Percentiles rank a stretch among this genome's conserved stretches.
These are phyloP conservation scores for Pythium phragmiticola DNA, from an alignment of 352 stramenopile genomes.

Conservation along the genomic window DNA sequence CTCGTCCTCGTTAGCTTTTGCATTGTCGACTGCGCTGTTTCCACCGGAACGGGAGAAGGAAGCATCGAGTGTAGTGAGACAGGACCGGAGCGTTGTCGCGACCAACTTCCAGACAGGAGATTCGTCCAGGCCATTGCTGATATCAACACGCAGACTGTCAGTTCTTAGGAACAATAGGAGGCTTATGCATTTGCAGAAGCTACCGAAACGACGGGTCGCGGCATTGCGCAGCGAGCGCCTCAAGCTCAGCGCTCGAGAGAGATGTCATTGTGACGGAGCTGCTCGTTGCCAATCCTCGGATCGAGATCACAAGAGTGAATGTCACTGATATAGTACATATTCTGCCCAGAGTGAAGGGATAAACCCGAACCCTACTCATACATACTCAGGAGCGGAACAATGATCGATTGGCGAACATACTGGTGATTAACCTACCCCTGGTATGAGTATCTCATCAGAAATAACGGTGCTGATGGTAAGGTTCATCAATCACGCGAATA, in stretches of 20 bases:
- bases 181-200: not conserved
- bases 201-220: conserved; percentile 52
- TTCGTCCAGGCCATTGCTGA: conserved; percentile 20
- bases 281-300: conserved; percentile 22
- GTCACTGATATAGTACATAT: conserved; percentile 16
- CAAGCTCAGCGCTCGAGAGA: conserved; percentile 32
- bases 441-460: not conserved
- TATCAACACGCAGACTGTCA: not conserved
- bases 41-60: conserved; percentile 18
- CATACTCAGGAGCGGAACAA: not conserved
- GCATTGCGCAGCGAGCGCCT: conserved; percentile 55
- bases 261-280: conserved; percentile 11
- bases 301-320: conserved; percentile 19
- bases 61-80: conserved; percentile 14
- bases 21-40: conserved; percentile 5
- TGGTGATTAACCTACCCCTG: conserved; percentile 12
- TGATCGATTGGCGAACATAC: not conserved
- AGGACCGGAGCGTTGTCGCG: conserved; percentile 17
- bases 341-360: not conserved
- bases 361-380: conserved; percentile 4
- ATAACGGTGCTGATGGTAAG: not conserved
- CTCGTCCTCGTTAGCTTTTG: conserved; percentile 25
- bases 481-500: not conserved
- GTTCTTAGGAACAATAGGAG: not conserved
- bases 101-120: conserved; percentile 29